These are phyloP conservation scores for Trichoderma afroharzianum DNA, from an alignment of 2,329 filamentous ascomycete genomes.

Conservation along the genomic window DNA sequence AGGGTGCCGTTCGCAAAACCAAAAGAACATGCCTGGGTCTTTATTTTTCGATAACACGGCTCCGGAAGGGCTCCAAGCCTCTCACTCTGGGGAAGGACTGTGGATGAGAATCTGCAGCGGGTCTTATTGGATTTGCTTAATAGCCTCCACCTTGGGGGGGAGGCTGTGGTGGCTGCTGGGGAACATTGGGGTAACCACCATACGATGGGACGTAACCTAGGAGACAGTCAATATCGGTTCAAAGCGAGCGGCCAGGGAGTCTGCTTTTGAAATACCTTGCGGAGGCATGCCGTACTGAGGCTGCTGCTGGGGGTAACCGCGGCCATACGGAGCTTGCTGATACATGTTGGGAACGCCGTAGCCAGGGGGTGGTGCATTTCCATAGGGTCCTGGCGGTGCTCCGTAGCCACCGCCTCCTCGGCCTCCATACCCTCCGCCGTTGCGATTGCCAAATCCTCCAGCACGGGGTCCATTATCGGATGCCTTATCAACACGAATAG, in stretches of 20 bases:
- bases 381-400: constrained; percentile 32
- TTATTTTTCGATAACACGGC: constrained; percentile 10
- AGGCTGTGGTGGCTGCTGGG: constrained; percentile 24
- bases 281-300: constrained; percentile 36
- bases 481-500: constrained; percentile 93
- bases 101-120: background rate
- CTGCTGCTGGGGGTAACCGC: constrained; percentile 36
- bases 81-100: background rate
- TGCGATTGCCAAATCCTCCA: constrained; percentile 38
- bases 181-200: constrained; percentile 36
- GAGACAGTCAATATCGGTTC: background rate
- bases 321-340: constrained; percentile 35
- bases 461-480: constrained; percentile 69
- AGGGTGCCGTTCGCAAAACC: constrained; percentile 13
- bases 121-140: constrained; percentile 13
- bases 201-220: constrained; percentile 41
- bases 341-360: constrained; percentile 39
- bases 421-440: constrained; percentile 39
- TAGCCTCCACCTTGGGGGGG: constrained; percentile 25
- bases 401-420: constrained; percentile 42
- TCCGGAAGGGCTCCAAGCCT: constrained; percentile 1
- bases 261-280: constrained; percentile 36
- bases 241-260: background rate
- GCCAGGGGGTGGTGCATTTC: constrained; percentile 31
- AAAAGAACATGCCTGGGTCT: constrained; percentile 11